Evolutionary conservation across 2,329 filamentous ascomycete species (phyloP).

Genomic region (Pleurostoma richardsiae): DNA sequence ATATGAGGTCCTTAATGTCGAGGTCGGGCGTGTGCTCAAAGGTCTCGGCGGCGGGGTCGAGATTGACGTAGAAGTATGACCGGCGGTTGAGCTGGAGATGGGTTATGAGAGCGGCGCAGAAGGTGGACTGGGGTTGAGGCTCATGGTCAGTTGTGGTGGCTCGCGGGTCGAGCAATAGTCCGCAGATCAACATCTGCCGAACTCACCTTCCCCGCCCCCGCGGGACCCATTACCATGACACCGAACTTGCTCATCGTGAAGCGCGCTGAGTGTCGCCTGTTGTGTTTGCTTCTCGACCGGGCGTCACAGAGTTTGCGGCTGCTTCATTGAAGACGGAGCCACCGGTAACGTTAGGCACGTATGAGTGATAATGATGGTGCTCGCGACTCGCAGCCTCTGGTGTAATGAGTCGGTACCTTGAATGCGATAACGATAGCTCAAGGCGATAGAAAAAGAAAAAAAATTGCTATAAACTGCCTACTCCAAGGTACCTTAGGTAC

Average conservation of each 20-base stretch:
- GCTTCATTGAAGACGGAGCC: no score
- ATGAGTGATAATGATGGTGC: no score
- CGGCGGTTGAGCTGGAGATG: slow-evolving; percentile 85
- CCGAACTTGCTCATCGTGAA: slow-evolving; percentile 85
- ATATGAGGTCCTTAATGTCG: slow-evolving; percentile 93
- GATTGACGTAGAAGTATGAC: slow-evolving; percentile 97
- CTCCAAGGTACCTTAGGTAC: no score
- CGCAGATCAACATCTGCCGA: not conserved
- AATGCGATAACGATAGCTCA: no score
- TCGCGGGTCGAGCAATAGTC: not conserved
- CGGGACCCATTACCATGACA: slow-evolving; percentile 91
- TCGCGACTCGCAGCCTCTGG: no score
- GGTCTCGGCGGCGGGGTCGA: slow-evolving; percentile 90
- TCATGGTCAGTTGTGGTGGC: not conserved
- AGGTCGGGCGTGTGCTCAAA: slow-evolving; percentile 90
- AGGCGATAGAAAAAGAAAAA: no score
- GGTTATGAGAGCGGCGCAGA: slow-evolving; percentile 89
- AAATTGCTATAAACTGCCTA: no score
- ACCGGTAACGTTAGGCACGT: no score
- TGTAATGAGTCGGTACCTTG: no score
- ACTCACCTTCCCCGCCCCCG: slow-evolving; percentile 82
- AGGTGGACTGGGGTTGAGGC: slow-evolving; percentile 64
- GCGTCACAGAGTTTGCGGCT: not conserved
- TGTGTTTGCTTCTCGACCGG: not conserved
- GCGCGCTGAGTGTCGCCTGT: not conserved